These are phyloP conservation scores for Globisporangium paroecandrum DNA, from an alignment of 352 stramenopile species.

Conservation along the genomic window DNA sequence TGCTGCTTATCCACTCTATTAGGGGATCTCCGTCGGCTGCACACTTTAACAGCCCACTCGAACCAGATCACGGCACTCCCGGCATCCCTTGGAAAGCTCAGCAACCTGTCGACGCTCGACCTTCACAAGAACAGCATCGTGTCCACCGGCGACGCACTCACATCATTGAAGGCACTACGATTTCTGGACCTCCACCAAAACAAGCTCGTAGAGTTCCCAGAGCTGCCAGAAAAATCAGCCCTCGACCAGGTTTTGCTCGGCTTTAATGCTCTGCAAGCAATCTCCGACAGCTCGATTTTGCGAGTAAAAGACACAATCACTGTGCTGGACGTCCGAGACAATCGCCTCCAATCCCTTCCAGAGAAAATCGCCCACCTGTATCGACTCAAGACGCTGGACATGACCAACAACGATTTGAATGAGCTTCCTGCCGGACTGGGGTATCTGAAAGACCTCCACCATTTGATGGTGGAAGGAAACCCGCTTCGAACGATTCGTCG, in stretches of 20 bases:
- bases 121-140: conserved; percentile 70
- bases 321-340: conserved; percentile 76
- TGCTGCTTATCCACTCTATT: background rate
- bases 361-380: conserved; percentile 60
- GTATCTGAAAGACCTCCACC: conserved; percentile 73
- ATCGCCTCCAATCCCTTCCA: conserved; percentile 62
- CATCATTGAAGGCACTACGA: conserved; percentile 32
- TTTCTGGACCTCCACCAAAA: conserved; percentile 80
- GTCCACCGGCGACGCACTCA: conserved; percentile 32
- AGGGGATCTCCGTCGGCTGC: conserved; percentile 42
- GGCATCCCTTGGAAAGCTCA: conserved; percentile 39
- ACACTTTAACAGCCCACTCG: conserved; percentile 55
- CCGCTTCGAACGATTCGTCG: conserved; percentile 71
- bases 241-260: conserved; percentile 78
- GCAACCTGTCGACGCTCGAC: conserved; percentile 51
- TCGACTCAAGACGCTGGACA: conserved; percentile 74
- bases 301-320: conserved; percentile 62
- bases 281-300: conserved; percentile 47
- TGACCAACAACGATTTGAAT: conserved; percentile 81
- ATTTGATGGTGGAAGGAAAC: conserved; percentile 75
- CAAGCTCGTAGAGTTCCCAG: conserved; percentile 55
- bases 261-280: conserved; percentile 51
- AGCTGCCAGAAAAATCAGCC: conserved; percentile 35
- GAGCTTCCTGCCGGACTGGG: conserved; percentile 67
- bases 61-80: conserved; percentile 64